Evolutionary conservation across 2,329 filamentous ascomycete species (phyloP).

Genomic region (Xylaria arbuscula): DNA sequence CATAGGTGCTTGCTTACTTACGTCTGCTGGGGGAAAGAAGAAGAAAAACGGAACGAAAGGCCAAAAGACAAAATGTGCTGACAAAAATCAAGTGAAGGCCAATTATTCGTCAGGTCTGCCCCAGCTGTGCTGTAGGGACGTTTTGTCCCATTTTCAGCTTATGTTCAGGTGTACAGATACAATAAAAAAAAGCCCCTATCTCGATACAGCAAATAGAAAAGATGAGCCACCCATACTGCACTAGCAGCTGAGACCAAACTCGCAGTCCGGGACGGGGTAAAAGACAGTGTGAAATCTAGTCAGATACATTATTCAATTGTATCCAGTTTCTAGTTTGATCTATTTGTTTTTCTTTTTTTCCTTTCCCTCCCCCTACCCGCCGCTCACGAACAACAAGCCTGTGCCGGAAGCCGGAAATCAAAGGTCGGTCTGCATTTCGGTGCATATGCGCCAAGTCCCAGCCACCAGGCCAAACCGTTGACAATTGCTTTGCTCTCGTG

Average conservation of each 20-base stretch:
- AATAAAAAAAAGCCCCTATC: background rate
- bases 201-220: background rate
- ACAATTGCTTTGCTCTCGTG: slow-evolving; percentile 15
- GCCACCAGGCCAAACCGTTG: slow-evolving; percentile 24
- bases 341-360: slow-evolving; percentile 6
- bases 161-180: slow-evolving; percentile 4
- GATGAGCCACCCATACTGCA: background rate
- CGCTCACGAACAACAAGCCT: background rate
- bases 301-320: background rate
- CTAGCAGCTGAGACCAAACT: slow-evolving; percentile 20
- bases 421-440: slow-evolving; percentile 35
- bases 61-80: background rate
- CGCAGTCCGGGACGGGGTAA: slow-evolving; percentile 25
- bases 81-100: background rate
- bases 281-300: background rate
- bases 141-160: slow-evolving; percentile 23
- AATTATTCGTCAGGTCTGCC: slow-evolving; percentile 12
- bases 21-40: background rate
- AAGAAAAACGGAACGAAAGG: background rate
- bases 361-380: background rate
- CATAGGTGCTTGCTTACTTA: slow-evolving; percentile 2
- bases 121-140: slow-evolving; percentile 19
- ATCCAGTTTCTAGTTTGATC: slow-evolving; percentile 1
- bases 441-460: slow-evolving; percentile 40
- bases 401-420: slow-evolving; percentile 38